These are phyloP conservation scores for Fusarium graminum DNA, from an alignment of 2,329 filamentous ascomycete species.

Conservation along the genomic window DNA sequence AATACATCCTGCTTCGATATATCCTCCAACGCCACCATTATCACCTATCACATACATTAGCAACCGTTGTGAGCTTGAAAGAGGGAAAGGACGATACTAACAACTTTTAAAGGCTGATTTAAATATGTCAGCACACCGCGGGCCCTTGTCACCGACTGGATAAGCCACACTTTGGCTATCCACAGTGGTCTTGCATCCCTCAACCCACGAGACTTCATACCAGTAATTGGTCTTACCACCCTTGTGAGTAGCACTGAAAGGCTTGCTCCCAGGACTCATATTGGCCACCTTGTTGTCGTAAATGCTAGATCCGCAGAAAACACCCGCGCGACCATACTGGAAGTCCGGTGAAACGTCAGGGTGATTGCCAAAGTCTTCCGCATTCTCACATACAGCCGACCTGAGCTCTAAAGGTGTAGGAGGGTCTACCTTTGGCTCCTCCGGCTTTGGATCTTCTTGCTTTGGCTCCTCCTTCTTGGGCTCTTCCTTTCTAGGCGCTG, in stretches of 20 bases:
- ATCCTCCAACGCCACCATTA: neutral
- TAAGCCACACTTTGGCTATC: neutral
- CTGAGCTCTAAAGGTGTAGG: no score
- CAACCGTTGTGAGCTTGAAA: neutral
- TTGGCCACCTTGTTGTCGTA: neutral
- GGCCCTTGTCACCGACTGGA: neutral
- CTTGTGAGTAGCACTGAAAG: neutral
- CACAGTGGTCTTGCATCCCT: neutral
- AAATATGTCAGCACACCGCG: neutral
- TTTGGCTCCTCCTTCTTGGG: no score
- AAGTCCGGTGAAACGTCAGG: no score
- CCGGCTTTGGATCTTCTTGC: no score
- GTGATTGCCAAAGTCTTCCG: no score
- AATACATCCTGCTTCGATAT: neutral
- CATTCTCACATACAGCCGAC: no score
- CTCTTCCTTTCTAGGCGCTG: no score
- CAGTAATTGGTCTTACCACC: neutral
- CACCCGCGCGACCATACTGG: no score
- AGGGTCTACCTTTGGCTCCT: no score
- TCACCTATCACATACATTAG: neutral
- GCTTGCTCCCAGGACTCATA: neutral
- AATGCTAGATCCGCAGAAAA: no score
- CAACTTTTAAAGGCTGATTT: neutral
- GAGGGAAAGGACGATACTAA: neutral
- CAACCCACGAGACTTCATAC: neutral